A percentile compares a stretch with the other conserved stretches of the same genome.
Evolutionary conservation across 345 rosid species (phyloP).

Genomic region (Gossypium herbaceum): DNA sequence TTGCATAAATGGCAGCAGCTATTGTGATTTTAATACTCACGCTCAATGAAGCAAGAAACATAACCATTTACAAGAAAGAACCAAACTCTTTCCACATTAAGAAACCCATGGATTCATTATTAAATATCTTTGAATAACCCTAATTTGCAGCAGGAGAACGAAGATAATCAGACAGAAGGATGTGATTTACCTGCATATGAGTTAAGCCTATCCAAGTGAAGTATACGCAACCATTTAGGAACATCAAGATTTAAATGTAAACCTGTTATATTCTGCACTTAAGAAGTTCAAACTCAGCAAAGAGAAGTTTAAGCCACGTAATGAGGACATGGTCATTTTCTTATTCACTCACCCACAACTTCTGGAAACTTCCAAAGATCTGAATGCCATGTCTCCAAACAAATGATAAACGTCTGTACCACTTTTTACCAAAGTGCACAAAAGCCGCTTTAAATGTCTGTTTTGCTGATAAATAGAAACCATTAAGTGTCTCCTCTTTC

Average conservation of each 20-base stretch:
- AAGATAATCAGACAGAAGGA: background rate
- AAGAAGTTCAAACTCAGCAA: conserved; percentile 31
- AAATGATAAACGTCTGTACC: conserved; percentile 66
- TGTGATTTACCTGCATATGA: conserved; percentile 63
- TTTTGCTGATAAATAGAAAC: conserved; percentile 63
- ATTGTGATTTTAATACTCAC: background rate
- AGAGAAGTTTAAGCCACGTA: conserved; percentile 9
- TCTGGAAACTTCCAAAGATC: conserved; percentile 47
- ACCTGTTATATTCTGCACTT: conserved; percentile 74
- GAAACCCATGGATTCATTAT: background rate
- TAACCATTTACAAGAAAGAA: background rate
- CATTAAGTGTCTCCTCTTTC: conserved; percentile 48
- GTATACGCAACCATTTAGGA: conserved; percentile 67
- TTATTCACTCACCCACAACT: conserved; percentile 68
- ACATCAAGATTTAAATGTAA: conserved; percentile 65
- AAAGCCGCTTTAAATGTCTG: conserved; percentile 72
- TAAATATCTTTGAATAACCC: background rate
- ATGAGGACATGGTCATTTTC: conserved; percentile 9
- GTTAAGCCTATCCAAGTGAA: conserved; percentile 70
- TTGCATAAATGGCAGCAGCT: background rate
- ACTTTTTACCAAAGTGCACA: conserved; percentile 56
- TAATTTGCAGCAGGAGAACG: background rate
- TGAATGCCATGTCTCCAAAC: conserved; percentile 49
- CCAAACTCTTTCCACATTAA: background rate
- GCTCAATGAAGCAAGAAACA: conserved; percentile 5